Evolutionary conservation across 768 basidiomycete genomes (phyloP).

Genomic region (Tulasnella sp.): DNA sequence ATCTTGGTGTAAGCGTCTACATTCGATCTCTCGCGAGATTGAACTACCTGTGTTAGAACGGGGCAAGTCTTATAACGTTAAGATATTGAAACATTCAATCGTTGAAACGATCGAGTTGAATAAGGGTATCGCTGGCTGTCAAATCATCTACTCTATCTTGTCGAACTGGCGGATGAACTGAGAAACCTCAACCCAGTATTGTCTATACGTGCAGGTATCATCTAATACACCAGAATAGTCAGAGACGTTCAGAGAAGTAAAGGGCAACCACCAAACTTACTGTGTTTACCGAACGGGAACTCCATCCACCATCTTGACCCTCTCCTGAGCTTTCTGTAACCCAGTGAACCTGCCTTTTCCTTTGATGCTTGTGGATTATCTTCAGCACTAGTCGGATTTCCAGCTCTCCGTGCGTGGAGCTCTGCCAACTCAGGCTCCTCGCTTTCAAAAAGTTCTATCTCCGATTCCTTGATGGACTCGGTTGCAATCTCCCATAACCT

Average conservation of each 20-base stretch:
- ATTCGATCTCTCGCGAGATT: no score
- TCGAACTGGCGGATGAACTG: constrained; percentile 21
- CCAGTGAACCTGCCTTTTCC: constrained; percentile 2
- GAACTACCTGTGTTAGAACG: no score
- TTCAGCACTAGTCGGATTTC: not conserved
- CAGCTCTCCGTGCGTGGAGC: constrained; percentile 6
- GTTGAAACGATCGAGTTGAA: no score
- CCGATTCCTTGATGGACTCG: not conserved
- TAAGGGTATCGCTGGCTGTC: no score
- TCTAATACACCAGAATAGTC: constrained; percentile 14
- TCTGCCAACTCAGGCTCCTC: constrained; percentile 6
- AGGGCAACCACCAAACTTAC: constrained; percentile 5
- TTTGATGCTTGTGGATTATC: constrained; percentile 19
- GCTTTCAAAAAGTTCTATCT: not conserved
- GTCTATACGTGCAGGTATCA: constrained; percentile 29
- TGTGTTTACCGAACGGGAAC: constrained; percentile 29
- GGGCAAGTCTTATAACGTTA: no score
- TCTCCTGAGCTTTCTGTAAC: constrained; percentile 11
- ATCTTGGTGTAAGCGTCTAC: no score
- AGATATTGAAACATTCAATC: no score
- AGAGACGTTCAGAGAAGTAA: not conserved
- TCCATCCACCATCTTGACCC: constrained; percentile 25
- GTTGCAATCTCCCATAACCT: constrained; percentile 18
- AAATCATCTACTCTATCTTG: not conserved
- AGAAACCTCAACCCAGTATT: constrained; percentile 27